phyloP scores from a whole-genome alignment of 176 grass and related monocot species.

The Metroxylon sagu region DNA sequence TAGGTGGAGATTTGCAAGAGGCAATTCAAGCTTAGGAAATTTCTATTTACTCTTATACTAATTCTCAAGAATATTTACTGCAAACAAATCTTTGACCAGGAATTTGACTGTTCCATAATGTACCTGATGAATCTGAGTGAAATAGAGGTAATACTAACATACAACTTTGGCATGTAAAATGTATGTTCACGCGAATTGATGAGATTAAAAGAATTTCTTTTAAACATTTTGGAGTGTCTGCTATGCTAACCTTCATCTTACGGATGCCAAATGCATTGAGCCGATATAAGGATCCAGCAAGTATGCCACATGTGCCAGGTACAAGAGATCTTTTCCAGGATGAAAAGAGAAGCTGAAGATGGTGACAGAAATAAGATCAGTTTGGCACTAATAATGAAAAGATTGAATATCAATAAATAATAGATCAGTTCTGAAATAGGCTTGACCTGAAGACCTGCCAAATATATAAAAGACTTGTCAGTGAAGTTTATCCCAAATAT shows the following conservation, averaged over 20 bases:
- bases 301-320: constrained; percentile 72
- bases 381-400: not conserved
- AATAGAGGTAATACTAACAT: too few relatives aligned
- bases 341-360: constrained; percentile 74
- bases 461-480: constrained; percentile 91
- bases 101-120: too few relatives aligned
- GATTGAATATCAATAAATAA: not conserved
- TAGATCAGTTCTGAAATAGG: constrained; percentile 12
- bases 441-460: constrained; percentile 86
- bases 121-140: too few relatives aligned
- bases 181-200: too few relatives aligned
- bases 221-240: not conserved
- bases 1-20: too few relatives aligned
- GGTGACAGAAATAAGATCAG: constrained; percentile 32
- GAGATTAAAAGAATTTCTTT: too few relatives aligned
- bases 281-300: constrained; percentile 70
- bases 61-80: too few relatives aligned
- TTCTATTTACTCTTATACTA: too few relatives aligned
- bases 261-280: constrained; percentile 81
- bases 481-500: constrained; percentile 59
- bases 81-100: too few relatives aligned
- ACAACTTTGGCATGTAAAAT: too few relatives aligned
- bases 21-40: too few relatives aligned
- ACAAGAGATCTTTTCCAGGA: constrained; percentile 67
- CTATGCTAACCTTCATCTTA: constrained; percentile 57